phyloP scores from a whole-genome alignment of 129 eudicot species.

The Chrysanthemum lavandulifolium region DNA sequence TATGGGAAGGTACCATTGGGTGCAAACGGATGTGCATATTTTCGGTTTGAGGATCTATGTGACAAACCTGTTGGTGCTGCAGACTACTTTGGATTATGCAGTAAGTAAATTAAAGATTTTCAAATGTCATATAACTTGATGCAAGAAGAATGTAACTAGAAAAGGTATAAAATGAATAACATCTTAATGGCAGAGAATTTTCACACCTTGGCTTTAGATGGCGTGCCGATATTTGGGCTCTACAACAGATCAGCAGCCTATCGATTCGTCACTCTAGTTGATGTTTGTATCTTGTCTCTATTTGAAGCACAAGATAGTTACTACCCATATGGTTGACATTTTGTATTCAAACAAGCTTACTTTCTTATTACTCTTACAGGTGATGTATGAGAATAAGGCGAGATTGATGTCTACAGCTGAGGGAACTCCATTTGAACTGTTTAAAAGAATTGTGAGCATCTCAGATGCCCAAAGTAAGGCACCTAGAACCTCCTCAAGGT shows the following conservation, averaged over 20 bases:
- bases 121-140: too few relatives aligned
- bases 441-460: slow-evolving; percentile 66
- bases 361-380: slow-evolving; percentile 35
- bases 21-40: slow-evolving; percentile 94
- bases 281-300: neutral
- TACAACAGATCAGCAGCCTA: slow-evolving; percentile 39
- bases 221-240: slow-evolving; percentile 83
- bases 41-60: slow-evolving; percentile 88
- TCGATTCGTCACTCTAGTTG: neutral
- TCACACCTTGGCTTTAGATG: slow-evolving; percentile 87
- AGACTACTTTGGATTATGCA: slow-evolving; percentile 89
- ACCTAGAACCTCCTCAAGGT: slow-evolving; percentile 83
- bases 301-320: too few relatives aligned
- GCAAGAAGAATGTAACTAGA: too few relatives aligned
- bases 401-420: slow-evolving; percentile 80
- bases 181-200: slow-evolving; percentile 53
- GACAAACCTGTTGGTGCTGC: slow-evolving; percentile 99
- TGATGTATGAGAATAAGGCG: slow-evolving; percentile 83
- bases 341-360: neutral
- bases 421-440: slow-evolving; percentile 70
- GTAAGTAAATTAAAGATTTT: slow-evolving; percentile 41
- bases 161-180: too few relatives aligned
- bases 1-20: slow-evolving; percentile 68
- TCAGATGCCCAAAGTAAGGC: slow-evolving; percentile 75
- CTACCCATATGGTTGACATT: neutral